Base-by-base conservation (phyloP, 176 grass and related monocot genomes). In the Eleusine coracana region DNA sequence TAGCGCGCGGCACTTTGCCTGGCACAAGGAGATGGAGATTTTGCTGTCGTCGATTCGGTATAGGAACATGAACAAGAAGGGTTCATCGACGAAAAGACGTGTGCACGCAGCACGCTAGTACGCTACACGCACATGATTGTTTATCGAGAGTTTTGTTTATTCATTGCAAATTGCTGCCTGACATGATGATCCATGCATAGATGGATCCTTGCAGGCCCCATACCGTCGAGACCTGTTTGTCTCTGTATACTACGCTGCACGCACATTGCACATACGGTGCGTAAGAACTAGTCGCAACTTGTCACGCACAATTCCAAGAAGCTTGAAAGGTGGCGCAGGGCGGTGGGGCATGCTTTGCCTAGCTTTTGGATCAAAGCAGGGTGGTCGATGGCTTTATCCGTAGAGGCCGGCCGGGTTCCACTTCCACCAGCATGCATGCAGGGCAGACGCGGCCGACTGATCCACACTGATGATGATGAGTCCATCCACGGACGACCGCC, bases 361-460 rank as follows among this genome's bases (percentile, higher is more conserved):
- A 17, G 16, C 50, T 52, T 15, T 5, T 55, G 11, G 60, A 17
- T 16, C 42, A 41, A 28, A 63, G 25, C 60, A 59, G 31, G 10
- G 7, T 37, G 37, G n/a, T n/a, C n/a, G 6, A n/a, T 56, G 38
- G 38, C 75, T 77, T 77, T 77, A 77, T 77, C 58, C 58, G 60
- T 14, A 20, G 76, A 60, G n/a, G 27, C 29, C 23, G 38, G n/a
- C 37, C 16, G 20, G 51, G 79, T 25, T 68, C 46, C 62, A 68
- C 63, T 25, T 68, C 46, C 62, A 68, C 63, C 10, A 60, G 17
- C 12, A 21, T 28, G 81, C 36, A 17, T 17, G 50, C 54, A 56
- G 1, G 1, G 17, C 52, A 56, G 13, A 18, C 28, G 40, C 25
- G 4, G 52, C 3, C 51, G 56, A 29, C 11, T 20, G 40, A 82